Evolutionary conservation across 495 filamentous ascomycete species (phyloP), one percentile per base, ranked within the genome.

Genomic region (Jackrogersella minutella): DNA sequence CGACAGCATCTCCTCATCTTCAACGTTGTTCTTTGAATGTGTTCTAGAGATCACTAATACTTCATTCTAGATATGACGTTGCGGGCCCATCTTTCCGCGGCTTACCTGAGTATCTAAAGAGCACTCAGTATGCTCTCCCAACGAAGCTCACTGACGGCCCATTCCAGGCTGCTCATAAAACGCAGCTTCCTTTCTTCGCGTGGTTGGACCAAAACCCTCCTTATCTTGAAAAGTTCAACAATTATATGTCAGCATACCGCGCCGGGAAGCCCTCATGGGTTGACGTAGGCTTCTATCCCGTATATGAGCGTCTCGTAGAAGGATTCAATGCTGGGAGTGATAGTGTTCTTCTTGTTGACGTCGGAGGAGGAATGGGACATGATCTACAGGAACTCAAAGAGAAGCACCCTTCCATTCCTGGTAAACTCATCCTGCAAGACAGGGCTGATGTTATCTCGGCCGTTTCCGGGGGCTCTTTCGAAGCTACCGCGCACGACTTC

Each of bases 251-350:
- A 5, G 84, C 73, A 14, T 85, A 82, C 68, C 71, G 73, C 34
- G 75, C 79, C 1, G 84, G 83, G 0, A 76, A 80, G 2, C 77
- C 83, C 7, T 78, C 75, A 22, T 87, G 83, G 84, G 79, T 85
- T 66, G 82, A 86, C 57, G 41, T 60, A 0, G 77, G 77, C 6
- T 82, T 83, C 68, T 86, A 81, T 60, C 80, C 84, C 2, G 78
- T 85, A 0, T 47, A 66, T 19, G 77, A 82, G 16, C 72, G 64
- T 0, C 76, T 86, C 0, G 33, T 77, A 13, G 34, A 73, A 9
- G 76, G 74, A 1, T 61, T 61, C n/a, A 21, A 61, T 46, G 10
- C 44, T 28, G 11, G 22, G 0, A 5, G 17, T 14, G 36, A 61
- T 13, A 24, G 19, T 11, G 47, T 61, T 8, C 2, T 61, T 1